phyloP scores from a whole-genome alignment of 305 asterid genomes.

The Salvia sclarea region DNA sequence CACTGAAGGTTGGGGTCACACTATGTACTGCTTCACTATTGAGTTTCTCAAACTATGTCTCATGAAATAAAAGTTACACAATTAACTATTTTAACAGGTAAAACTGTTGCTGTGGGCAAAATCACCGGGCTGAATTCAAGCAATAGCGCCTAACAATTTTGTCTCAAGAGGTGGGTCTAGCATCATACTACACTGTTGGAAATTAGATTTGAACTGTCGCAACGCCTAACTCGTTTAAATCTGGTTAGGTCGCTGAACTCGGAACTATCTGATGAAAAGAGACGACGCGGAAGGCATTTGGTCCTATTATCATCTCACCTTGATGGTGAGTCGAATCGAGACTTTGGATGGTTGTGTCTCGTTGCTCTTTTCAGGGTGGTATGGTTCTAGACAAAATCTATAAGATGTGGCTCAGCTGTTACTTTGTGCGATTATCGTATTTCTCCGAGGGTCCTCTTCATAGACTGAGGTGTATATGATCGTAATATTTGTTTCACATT shows the following conservation, averaged over 20 bases:
- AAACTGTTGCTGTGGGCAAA: slow-evolving; percentile 90
- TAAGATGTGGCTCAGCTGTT: slow-evolving; percentile 10
- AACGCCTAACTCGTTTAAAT: background rate
- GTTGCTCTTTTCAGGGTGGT: background rate
- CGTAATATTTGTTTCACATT: background rate
- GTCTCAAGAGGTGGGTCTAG: slow-evolving; percentile 34
- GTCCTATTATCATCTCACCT: background rate
- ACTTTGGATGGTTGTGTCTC: background rate
- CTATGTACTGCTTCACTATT: background rate
- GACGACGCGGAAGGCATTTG: background rate
- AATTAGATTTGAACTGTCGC: too few species aligned
- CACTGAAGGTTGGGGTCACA: slow-evolving; percentile 63
- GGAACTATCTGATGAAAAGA: background rate
- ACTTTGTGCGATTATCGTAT: background rate
- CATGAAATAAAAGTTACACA: background rate
- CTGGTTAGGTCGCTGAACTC: slow-evolving; percentile 6
- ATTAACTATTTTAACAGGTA: slow-evolving; percentile 50
- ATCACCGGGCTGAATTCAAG: slow-evolving; percentile 52
- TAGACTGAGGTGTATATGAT: slow-evolving; percentile 11
- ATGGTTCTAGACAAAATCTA: background rate
- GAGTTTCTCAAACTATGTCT: background rate
- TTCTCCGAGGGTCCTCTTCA: background rate
- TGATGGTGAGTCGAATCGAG: background rate
- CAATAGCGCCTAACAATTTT: slow-evolving; percentile 41
- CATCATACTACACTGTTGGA: too few species aligned